Conservation (phyloP, 2,329 filamentous ascomycete species). For the Sporothrix phasma region DNA sequence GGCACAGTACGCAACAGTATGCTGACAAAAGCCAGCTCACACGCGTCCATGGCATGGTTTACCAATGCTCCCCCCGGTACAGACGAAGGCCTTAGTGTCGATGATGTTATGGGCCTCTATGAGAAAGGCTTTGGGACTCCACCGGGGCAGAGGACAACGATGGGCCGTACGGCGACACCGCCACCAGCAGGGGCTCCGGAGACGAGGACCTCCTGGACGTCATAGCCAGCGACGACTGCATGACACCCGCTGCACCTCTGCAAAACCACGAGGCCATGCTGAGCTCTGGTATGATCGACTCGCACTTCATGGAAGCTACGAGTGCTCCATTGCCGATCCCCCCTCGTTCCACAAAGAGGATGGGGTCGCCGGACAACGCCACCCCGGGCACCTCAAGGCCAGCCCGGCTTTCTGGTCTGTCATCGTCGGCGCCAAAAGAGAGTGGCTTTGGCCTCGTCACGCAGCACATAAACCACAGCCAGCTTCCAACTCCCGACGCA, state of each 20-base stretch:
- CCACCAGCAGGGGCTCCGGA: constrained; percentile 25
- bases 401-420: constrained; percentile 30
- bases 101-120: constrained; percentile 63
- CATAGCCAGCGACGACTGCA: constrained; percentile 14
- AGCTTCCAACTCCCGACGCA: neutral
- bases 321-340: constrained; percentile 28
- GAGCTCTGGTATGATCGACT: constrained; percentile 26
- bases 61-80: constrained; percentile 28
- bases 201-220: constrained; percentile 25
- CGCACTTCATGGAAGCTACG: constrained; percentile 33
- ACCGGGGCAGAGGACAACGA: constrained; percentile 35
- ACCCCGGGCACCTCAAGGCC: constrained; percentile 24
- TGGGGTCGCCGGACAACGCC: constrained; percentile 15
- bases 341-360: constrained; percentile 1
- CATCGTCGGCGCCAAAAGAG: constrained; percentile 28
- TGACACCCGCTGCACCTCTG: neutral
- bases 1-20: constrained; percentile 80
- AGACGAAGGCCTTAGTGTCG: constrained; percentile 50
- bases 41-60: constrained; percentile 46
- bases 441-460: constrained; percentile 26
- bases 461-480: constrained; percentile 17
- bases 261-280: constrained; percentile 25
- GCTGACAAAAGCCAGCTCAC: constrained; percentile 66
- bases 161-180: constrained; percentile 19
- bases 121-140: constrained; percentile 51